Evolutionary conservation across 352 stramenopile species (phyloP), one percentile per base, ranked within the genome.

Genomic region (Phytopythium kandeliae): DNA sequence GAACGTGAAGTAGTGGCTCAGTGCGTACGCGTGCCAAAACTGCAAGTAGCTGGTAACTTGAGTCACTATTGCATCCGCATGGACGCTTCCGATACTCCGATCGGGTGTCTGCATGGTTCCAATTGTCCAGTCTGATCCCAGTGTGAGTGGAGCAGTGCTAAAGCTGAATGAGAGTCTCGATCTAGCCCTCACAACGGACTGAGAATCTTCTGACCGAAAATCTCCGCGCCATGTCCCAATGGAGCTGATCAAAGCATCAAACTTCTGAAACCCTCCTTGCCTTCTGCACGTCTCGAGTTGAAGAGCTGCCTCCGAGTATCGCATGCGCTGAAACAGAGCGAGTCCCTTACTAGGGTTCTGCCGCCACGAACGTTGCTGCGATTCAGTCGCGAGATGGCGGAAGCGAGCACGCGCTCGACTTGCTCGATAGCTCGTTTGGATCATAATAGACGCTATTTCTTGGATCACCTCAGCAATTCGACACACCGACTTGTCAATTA

Each of bases 11-110:
- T 72, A 81, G 34, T 86, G 74, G 28, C 70, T 74, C 15, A 78
- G 53, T 8, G 70, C 72, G 45, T 84, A 89, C 15, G 61, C 61
- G 22, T 75, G 62, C 74, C 78, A 89, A 28, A 89, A 85, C 38
- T 60, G 28, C 16, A 83, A 58, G 47, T 48, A 55, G 54, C 33
- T 31, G 24, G 24, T 6, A 24, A 52, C 24, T 22, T 11, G 10
- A 16, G 21, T 13, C 15, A 11, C 34, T 1, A 42, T 21, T 4
- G 3, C 33, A 4, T 17, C 16, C 15, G 33, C 33, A 9, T 12
- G 7, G 0, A 3, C 33, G 13, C 25, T 48, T n/a, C 16, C 11
- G n/a, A 2, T 42, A 45, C 0, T n/a, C 40, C 17, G 34, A 12
- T 43, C 22, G 15, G 3, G 31, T 3, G 24, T 36, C 1, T 19